phyloP scores from a whole-genome alignment of 2,329 filamentous ascomycete species.

The Fusarium tanahbumbuense region DNA sequence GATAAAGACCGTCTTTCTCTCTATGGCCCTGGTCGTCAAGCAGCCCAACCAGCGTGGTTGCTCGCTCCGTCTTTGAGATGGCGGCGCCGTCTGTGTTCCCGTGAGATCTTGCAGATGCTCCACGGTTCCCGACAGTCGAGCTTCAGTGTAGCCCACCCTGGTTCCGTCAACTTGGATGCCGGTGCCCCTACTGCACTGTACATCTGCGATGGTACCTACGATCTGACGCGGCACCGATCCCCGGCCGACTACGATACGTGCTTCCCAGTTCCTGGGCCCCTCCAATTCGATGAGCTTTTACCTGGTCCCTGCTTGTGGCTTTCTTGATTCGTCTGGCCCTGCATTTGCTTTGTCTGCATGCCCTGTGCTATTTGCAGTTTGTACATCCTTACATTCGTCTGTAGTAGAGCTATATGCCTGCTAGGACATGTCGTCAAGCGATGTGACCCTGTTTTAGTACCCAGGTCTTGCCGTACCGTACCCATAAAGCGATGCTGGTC shows the following conservation, averaged over 20 bases:
- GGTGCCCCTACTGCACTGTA: conserved; percentile 38
- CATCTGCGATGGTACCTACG: conserved; percentile 39
- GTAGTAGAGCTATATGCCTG: conserved; percentile 27
- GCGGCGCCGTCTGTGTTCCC: conserved; percentile 44
- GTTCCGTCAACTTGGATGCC: conserved; percentile 52
- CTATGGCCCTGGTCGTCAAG: conserved; percentile 42
- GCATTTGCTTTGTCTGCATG: conserved; percentile 34
- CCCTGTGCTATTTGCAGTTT: conserved; percentile 26
- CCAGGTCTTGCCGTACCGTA: conserved; percentile 42
- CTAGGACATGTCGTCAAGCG: conserved; percentile 39
- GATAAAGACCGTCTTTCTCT: conserved; percentile 38
- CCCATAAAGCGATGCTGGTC: conserved; percentile 42
- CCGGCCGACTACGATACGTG: conserved; percentile 33
- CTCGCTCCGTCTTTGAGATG: conserved; percentile 48
- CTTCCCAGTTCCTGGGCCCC: conserved; percentile 31
- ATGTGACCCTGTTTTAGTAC: conserved; percentile 31
- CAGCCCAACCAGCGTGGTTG: conserved; percentile 41
- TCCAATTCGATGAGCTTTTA: conserved; percentile 22
- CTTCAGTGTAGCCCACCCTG: conserved; percentile 42
- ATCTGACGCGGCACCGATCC: conserved; percentile 41
- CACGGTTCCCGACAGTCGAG: conserved; percentile 45
- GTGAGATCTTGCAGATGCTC: conserved; percentile 49
- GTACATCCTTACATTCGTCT: conserved; percentile 19
- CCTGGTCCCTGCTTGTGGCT: conserved; percentile 33
- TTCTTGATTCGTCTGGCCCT: conserved; percentile 37